These are phyloP conservation scores for Microthlaspi erraticum DNA, from an alignment of 345 rosid genomes.

Conservation along the genomic window DNA sequence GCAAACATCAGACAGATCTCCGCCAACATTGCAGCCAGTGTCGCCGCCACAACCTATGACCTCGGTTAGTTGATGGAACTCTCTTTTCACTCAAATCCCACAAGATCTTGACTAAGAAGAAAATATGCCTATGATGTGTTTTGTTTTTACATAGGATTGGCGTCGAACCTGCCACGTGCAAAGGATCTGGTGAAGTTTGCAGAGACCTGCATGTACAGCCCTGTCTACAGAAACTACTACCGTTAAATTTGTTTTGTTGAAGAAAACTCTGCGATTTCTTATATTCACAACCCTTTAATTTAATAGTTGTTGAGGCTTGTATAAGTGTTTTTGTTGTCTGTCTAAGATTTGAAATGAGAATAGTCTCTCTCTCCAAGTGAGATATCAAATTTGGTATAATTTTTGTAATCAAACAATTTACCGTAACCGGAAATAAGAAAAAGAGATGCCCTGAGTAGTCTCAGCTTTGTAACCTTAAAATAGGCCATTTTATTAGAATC, in stretches of 20 bases:
- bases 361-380: too few species aligned
- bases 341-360: too few species aligned
- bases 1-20: constrained; percentile 87
- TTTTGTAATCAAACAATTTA: too few species aligned
- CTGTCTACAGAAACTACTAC: constrained; percentile 74
- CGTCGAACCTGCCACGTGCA: constrained; percentile 88
- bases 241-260: constrained; percentile 55
- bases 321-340: constrained; percentile 19
- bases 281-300: constrained; percentile 2
- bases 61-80: constrained; percentile 62
- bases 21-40: constrained; percentile 83
- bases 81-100: not conserved
- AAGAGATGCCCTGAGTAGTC: too few species aligned
- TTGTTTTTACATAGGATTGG: constrained; percentile 64
- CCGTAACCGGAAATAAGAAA: too few species aligned
- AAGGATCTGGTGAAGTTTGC: constrained; percentile 77
- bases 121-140: too few species aligned
- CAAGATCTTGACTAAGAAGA: not conserved
- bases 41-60: constrained; percentile 91
- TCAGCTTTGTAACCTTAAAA: too few species aligned
- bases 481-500: too few species aligned
- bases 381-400: too few species aligned
- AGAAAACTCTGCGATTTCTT: constrained; percentile 31
- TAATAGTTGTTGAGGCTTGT: constrained; percentile 35
- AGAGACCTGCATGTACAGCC: constrained; percentile 96